Percentiles rank a stretch among this genome's conserved stretches.
These are phyloP conservation scores for Parasitella parasitica DNA, from an alignment of 371 early-diverging fungal genomes.

Conservation along the genomic window DNA sequence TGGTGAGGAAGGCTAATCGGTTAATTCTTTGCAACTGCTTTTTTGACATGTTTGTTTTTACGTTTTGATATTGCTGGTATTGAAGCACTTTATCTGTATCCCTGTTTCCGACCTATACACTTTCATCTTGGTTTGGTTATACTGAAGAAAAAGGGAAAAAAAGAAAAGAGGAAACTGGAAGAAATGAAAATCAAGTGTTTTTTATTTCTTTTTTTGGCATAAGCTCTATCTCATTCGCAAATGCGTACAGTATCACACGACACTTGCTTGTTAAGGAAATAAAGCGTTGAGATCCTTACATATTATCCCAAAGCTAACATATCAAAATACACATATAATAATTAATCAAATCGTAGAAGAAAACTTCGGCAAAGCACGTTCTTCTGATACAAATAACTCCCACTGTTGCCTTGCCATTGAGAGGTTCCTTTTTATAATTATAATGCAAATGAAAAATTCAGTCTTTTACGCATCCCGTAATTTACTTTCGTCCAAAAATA, in stretches of 20 bases:
- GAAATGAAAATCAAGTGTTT: neutral
- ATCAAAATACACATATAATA: too few relatives aligned
- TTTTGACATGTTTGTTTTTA: conserved; percentile 1
- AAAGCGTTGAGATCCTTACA: too few relatives aligned
- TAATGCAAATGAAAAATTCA: too few relatives aligned
- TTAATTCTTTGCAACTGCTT: neutral
- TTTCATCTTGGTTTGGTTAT: conserved; percentile 38
- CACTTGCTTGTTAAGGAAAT: neutral
- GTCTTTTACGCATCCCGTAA: too few relatives aligned
- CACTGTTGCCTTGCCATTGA: too few relatives aligned
- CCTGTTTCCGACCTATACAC: conserved; percentile 68
- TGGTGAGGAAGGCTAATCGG: neutral
- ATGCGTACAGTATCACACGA: neutral
- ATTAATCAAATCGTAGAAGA: too few relatives aligned
- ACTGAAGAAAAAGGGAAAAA: neutral
- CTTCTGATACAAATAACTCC: too few relatives aligned
- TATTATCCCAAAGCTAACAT: too few relatives aligned
- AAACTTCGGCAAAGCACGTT: too few relatives aligned
- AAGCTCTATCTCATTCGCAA: neutral
- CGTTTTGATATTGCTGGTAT: conserved; percentile 5
- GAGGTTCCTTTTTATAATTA: too few relatives aligned
- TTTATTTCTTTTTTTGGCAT: neutral
- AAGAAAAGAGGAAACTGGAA: neutral
- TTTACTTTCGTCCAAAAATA: too few relatives aligned
- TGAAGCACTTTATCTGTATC: conserved; percentile 38